Conservation (phyloP, 306 rosid species). For the Senna tora region DNA sequence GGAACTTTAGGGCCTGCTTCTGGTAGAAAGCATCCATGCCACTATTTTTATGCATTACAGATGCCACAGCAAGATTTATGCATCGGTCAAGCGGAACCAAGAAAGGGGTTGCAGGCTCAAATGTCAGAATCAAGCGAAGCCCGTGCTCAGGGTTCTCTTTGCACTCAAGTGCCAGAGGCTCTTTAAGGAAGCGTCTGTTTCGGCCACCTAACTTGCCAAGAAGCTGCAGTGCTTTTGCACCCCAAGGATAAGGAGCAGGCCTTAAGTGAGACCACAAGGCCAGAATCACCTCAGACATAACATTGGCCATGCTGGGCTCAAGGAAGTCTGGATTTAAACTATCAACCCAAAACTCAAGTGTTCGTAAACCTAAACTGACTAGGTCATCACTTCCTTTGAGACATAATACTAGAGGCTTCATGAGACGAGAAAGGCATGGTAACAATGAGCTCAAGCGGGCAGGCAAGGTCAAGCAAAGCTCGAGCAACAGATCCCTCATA, state of each 20-base stretch:
- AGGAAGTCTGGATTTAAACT: conserved; percentile 98
- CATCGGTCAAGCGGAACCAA: conserved; percentile 98
- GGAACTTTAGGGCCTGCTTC: conserved; percentile 87
- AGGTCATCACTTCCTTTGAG: conserved; percentile 91
- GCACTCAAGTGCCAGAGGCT: conserved; percentile 94
- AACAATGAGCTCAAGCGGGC: conserved; percentile 94
- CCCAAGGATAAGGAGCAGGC: conserved; percentile 92
- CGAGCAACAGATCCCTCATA: conserved; percentile 89
- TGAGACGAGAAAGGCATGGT: conserved; percentile 90
- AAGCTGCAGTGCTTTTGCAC: conserved; percentile 96
- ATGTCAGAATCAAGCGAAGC: conserved; percentile 90
- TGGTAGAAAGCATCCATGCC: conserved; percentile 82
- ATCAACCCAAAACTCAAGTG: conserved; percentile 99
- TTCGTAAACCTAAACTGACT: conserved; percentile 88
- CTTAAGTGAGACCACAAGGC: conserved; percentile 96
- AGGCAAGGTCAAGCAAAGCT: conserved; percentile 96
- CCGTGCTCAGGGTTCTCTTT: conserved; percentile 99
- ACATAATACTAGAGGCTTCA: conserved; percentile 95
- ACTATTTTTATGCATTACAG: conserved; percentile 71
- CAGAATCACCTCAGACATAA: conserved; percentile 89
- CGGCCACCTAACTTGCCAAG: conserved; percentile 99
- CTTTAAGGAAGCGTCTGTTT: conserved; percentile 95
- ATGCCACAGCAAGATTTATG: conserved; percentile 95
- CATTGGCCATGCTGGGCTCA: conserved; percentile 98
- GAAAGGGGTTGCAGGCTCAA: conserved; percentile 98